Base-by-base conservation (phyloP, 768 basidiomycete species). In the Hypsizygus marmoreus region DNA sequence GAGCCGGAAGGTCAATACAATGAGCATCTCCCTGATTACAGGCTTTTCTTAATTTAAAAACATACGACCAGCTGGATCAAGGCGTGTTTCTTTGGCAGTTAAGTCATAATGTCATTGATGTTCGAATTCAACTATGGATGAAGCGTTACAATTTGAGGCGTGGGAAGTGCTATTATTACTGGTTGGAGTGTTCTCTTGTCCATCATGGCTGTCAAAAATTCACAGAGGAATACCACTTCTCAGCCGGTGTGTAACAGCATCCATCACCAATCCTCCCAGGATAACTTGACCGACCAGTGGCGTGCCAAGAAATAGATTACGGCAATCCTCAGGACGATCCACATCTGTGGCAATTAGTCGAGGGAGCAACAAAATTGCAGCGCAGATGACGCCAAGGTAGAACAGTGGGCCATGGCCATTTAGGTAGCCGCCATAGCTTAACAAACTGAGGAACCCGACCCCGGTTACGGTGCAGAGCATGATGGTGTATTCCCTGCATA, bases 401-500 rank as follows among this genome's bases (percentile, higher is more conserved):
- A 67, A 74, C 0, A 65, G 52, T 4, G 62, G 57, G 3, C 78
- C 75, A 9, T 77, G 72, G 3, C 59, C 65, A 49, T 79, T 76
- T 20, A 64, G 58, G 42, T 68, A 58, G 1, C 80, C 82, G 2
- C 76, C 71, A 44, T 67, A 65, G 7, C 68, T 56, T 23, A 83
- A 66, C 38, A 70, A 55, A 4, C 59, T 64, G 41, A 82, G 52
- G 60, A 83, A 81, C 0, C 61, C 55, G 0, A 71, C 43, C 0
- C 75, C 71, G 47, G 80, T 76, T 41, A 51, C 50, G 14, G 71
- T 57, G 36, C 82, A 73, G 51, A 82, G 66, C 4, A 74, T 70
- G 22, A 76, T 67, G 4, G 80, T 76, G 16, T 63, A 61, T 13
- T 67, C 57, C 4, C 72, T 75, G 53, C 79, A 80, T 24, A 80